Conservation (phyloP, 192 early-diverging fungal genomes). For the Martensiomyces pterosporus region DNA sequence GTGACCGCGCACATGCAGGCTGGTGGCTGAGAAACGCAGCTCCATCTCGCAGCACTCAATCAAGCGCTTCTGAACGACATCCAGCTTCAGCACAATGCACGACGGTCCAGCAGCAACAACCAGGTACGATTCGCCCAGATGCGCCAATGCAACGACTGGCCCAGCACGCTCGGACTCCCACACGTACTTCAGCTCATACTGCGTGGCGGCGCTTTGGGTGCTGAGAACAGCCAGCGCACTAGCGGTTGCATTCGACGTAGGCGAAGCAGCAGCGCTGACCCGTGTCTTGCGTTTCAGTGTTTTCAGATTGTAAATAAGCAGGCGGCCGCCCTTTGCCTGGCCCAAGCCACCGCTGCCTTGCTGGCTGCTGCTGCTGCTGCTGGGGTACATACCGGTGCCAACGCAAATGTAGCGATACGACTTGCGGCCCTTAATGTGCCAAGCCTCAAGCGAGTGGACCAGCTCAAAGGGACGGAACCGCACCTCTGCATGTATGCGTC, state of each 20-base stretch:
- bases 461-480: constrained; percentile 19
- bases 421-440: constrained; percentile 31
- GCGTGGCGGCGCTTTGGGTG: not conserved
- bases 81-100: constrained; percentile 32
- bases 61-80: constrained; percentile 23
- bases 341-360: not conserved
- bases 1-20: constrained; percentile 22
- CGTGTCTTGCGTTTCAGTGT: constrained; percentile 14
- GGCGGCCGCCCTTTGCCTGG: constrained; percentile 17
- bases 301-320: constrained; percentile 42
- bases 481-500: constrained; percentile 8
- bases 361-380: not conserved
- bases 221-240: not conserved
- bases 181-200: constrained; percentile 35
- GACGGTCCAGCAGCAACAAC: constrained; percentile 17
- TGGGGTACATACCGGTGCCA: constrained; percentile 20
- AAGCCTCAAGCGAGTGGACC: constrained; percentile 22
- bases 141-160: constrained; percentile 26
- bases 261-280: not conserved
- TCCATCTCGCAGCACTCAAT: constrained; percentile 41
- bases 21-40: constrained; percentile 28
- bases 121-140: constrained; percentile 35
- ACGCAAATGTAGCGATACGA: constrained; percentile 40
- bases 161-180: constrained; percentile 37
- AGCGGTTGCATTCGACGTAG: not conserved